Evolutionary conservation across 345 rosid genomes (phyloP).

Genomic region (Cardamine chenopodiifolia): DNA sequence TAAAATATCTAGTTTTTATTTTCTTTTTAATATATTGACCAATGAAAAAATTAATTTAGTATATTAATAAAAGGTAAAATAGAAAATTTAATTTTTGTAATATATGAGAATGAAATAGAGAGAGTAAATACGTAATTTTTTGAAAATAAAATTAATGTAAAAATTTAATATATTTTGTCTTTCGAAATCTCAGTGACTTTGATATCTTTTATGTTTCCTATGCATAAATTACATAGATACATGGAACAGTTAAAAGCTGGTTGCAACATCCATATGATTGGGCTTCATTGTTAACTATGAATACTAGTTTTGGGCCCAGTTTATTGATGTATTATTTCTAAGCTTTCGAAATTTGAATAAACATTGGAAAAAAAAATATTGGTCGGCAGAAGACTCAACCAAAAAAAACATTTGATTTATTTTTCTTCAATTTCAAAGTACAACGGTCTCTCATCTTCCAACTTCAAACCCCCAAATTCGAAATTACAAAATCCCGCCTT

Average conservation of each 20-base stretch:
- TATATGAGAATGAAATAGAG: no score
- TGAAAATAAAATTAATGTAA: no score
- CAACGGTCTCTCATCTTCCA: conserved; percentile 7
- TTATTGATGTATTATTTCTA: background rate
- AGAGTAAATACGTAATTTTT: no score
- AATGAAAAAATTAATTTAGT: no score
- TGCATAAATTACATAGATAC: background rate
- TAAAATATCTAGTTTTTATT: no score
- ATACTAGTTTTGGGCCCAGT: background rate
- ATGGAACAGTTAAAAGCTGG: background rate
- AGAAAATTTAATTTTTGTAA: no score
- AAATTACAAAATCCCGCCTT: conserved; percentile 42
- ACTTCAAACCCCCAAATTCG: conserved; percentile 7
- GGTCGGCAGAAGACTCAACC: background rate
- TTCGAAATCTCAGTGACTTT: no score
- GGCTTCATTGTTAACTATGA: background rate
- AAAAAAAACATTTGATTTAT: background rate
- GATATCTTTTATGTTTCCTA: no score
- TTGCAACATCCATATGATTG: background rate
- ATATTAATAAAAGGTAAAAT: no score
- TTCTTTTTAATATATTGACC: no score
- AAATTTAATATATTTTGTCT: no score
- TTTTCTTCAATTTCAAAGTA: background rate
- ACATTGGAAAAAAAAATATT: background rate
- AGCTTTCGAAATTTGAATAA: background rate